Conservation (phyloP, 192 early-diverging fungal genomes). For the Gamsiella multidivaricata region DNA sequence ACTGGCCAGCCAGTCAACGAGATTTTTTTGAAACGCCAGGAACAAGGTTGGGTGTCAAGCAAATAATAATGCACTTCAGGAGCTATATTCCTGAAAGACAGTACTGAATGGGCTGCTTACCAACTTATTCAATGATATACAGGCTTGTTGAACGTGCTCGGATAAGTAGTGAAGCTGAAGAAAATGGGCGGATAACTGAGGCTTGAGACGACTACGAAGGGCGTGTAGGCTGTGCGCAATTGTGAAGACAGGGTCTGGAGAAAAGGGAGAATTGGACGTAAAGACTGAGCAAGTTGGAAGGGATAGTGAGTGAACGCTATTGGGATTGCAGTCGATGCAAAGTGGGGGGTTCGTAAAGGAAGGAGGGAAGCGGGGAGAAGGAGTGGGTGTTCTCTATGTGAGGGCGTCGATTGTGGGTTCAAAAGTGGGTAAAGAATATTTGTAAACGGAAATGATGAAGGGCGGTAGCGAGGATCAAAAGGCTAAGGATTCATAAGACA, state of each 20-base stretch:
- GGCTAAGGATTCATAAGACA: constrained; percentile 1
- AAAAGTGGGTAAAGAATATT: background rate
- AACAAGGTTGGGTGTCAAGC: too few species aligned
- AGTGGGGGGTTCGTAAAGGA: constrained; percentile 19
- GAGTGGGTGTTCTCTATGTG: constrained; percentile 2
- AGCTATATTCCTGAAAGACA: too few species aligned
- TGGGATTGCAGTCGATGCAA: constrained; percentile 25
- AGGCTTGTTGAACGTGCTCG: too few species aligned
- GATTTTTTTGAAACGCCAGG: too few species aligned
- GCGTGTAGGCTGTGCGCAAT: too few species aligned
- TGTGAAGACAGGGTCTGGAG: background rate
- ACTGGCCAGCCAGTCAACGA: too few species aligned
- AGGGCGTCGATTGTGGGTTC: background rate
- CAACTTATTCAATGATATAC: too few species aligned
- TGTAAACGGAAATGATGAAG: background rate
- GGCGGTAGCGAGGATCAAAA: background rate
- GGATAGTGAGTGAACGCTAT: constrained; percentile 20
- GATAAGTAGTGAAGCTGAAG: too few species aligned
- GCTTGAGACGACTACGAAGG: too few species aligned
- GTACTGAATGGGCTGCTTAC: too few species aligned
- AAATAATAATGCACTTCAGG: too few species aligned
- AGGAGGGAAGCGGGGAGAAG: background rate
- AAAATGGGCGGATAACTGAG: too few species aligned
- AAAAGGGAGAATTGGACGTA: background rate
- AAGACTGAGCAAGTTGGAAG: constrained; percentile 2